These are phyloP conservation scores for Wallacemonas sp. DNA, from an alignment of 208 protist genomes.

Conservation along the genomic window DNA sequence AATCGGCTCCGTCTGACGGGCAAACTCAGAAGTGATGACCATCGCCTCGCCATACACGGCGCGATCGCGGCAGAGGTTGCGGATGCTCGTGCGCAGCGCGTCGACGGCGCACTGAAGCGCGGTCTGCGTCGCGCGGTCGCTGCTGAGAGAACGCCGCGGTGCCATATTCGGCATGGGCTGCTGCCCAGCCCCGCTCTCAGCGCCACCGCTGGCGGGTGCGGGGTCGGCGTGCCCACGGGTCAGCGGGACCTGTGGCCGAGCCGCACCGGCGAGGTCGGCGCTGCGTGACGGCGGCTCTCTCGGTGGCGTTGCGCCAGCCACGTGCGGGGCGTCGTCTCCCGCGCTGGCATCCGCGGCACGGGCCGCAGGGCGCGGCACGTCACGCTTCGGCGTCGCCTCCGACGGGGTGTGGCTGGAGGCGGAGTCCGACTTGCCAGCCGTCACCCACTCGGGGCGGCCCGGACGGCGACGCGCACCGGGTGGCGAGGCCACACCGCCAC, in stretches of 20 bases:
- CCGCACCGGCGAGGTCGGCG: background rate
- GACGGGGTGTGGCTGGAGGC: background rate
- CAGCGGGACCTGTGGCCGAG: background rate
- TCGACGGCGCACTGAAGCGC: conserved; percentile 52
- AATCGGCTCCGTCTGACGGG: conserved; percentile 41
- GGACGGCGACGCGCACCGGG: background rate
- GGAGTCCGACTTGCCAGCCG: background rate
- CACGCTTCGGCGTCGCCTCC: background rate
- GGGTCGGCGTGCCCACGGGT: conserved; percentile 7
- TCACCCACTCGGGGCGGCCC: conserved; percentile 4
- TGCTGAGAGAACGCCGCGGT: background rate
- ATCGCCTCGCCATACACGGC: conserved; percentile 54
- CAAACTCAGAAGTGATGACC: conserved; percentile 54
- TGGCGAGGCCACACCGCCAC: background rate
- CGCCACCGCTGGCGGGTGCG: background rate
- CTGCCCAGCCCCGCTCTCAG: conserved; percentile 8
- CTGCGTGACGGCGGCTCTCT: background rate
- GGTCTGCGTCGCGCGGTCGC: conserved; percentile 9
- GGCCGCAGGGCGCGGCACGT: background rate
- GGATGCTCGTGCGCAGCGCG: conserved; percentile 46
- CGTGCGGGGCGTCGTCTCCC: background rate
- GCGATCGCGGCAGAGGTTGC: conserved; percentile 33
- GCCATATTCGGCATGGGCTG: conserved; percentile 2
- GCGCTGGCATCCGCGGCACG: no score
- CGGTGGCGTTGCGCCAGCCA: background rate